Conservation (phyloP, 208 protist species). For the Leishmania lainsoni region DNA sequence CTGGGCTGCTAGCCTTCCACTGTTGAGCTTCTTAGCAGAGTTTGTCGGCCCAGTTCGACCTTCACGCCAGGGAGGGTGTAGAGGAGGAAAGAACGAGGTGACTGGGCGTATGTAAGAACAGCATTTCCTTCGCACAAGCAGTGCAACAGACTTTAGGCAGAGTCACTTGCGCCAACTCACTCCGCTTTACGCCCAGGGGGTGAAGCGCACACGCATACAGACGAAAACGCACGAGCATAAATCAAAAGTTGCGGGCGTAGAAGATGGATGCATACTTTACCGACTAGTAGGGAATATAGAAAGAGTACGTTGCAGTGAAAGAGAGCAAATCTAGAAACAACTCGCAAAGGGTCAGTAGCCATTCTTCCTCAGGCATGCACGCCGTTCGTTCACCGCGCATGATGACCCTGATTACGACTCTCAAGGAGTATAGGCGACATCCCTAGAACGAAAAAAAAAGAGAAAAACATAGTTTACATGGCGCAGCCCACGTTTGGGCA, state of each 20-base stretch:
- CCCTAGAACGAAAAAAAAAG: background rate
- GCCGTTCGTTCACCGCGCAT: background rate
- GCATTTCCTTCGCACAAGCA: too few relatives aligned
- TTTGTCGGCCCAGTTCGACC: background rate
- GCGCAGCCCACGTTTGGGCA: background rate
- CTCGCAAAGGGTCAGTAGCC: background rate
- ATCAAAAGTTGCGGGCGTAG: background rate
- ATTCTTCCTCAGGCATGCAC: background rate
- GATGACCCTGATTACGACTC: background rate
- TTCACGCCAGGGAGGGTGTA: background rate
- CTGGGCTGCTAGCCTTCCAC: background rate
- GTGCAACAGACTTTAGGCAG: background rate
- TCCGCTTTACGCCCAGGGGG: background rate
- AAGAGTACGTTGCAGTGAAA: background rate
- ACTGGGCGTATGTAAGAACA: background rate
- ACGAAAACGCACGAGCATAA: background rate
- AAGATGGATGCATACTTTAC: background rate
- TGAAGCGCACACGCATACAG: background rate
- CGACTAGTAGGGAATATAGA: background rate
- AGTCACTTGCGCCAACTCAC: background rate
- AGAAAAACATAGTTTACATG: constrained; percentile 2
- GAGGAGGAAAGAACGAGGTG: background rate
- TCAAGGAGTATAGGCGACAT: background rate
- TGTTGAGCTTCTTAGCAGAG: background rate
- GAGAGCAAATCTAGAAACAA: background rate